Evolutionary conservation across 1,284 basidiomycete genomes (phyloP).

Genomic region (Sutorius eximius): DNA sequence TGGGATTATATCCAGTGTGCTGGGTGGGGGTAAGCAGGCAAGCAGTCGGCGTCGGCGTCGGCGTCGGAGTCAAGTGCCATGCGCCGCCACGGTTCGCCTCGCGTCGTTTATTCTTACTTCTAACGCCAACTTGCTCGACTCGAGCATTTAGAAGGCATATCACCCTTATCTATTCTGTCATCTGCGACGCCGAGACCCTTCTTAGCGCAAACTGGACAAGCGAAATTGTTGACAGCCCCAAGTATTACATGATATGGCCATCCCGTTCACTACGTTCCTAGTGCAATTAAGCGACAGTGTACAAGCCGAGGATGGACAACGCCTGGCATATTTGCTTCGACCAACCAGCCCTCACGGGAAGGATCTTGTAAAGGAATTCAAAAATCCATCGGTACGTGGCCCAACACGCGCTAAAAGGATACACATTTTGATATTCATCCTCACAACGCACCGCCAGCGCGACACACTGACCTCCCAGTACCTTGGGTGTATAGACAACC

Average conservation of each 20-base stretch:
- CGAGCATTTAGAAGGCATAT: not conserved
- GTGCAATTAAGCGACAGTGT: conserved; percentile 62
- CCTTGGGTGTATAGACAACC: conserved; percentile 60
- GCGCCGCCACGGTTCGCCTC: not conserved
- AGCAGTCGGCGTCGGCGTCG: no score
- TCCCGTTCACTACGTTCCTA: conserved; percentile 57
- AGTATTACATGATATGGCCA: conserved; percentile 14
- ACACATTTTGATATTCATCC: not conserved
- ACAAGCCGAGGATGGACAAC: conserved; percentile 61
- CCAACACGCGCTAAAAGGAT: not conserved
- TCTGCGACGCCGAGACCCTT: not conserved
- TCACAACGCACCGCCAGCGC: conserved; percentile 34
- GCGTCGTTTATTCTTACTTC: no score
- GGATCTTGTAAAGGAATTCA: conserved; percentile 68
- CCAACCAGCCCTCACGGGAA: conserved; percentile 74
- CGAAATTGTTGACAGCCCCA: not conserved
- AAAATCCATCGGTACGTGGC: conserved; percentile 59
- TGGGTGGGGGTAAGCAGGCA: no score
- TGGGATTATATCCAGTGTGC: no score
- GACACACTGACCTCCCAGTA: conserved; percentile 53
- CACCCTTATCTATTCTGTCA: not conserved
- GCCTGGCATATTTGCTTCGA: conserved; percentile 68
- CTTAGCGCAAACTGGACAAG: not conserved
- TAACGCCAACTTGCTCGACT: not conserved
- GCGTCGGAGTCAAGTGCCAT: no score